These are phyloP conservation scores for Nemania diffusa DNA, from an alignment of 2,329 filamentous ascomycete genomes.

Conservation along the genomic window DNA sequence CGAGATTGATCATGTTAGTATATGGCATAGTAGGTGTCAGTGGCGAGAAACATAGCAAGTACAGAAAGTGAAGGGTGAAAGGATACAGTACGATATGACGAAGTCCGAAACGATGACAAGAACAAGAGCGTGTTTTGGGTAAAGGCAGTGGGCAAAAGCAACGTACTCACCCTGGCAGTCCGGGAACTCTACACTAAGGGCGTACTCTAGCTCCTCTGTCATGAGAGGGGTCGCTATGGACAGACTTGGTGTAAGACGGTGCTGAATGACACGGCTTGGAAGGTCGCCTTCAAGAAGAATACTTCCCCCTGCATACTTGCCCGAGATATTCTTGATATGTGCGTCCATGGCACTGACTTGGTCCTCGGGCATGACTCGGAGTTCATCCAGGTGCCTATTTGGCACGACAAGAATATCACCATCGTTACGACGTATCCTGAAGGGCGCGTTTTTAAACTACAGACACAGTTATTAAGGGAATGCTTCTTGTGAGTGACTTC, in stretches of 20 bases:
- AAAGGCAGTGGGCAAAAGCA: background rate
- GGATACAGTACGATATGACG: no score
- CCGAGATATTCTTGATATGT: constrained; percentile 16
- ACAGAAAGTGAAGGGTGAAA: no score
- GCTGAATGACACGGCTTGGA: background rate
- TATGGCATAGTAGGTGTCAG: no score
- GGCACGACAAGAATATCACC: constrained; percentile 14
- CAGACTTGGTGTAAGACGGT: constrained; percentile 6
- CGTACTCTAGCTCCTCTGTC: constrained; percentile 13
- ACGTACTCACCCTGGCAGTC: background rate
- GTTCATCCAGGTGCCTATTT: background rate
- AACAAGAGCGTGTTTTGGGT: no score
- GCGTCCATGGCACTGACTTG: constrained; percentile 2
- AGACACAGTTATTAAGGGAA: no score
- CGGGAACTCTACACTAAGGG: constrained; percentile 1
- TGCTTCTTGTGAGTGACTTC: no score
- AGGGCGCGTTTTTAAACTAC: constrained; percentile 1
- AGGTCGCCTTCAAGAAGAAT: constrained; percentile 7
- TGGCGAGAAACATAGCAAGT: no score
- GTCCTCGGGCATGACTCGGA: constrained; percentile 7
- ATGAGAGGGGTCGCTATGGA: background rate
- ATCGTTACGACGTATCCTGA: constrained; percentile 13
- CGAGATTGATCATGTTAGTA: background rate
- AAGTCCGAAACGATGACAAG: no score
- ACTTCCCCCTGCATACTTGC: background rate